Evolutionary conservation across 106 monocot species (phyloP), one percentile per base, ranked within the genome.

Genomic region (Gastrodia elata): DNA sequence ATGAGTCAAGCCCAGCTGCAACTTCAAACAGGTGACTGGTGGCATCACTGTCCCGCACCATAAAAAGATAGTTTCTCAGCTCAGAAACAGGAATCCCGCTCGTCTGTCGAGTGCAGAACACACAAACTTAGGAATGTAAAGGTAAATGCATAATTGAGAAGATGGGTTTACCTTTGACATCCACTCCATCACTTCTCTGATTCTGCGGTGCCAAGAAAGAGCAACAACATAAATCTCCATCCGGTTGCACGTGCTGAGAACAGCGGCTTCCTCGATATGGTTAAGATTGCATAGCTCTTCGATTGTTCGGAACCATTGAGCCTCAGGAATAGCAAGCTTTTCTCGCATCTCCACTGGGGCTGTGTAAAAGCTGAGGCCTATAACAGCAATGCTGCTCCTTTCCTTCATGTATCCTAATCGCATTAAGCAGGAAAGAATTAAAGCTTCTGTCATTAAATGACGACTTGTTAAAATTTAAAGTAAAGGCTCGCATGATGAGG

Each of bases 211-310:
- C 97, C 97, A 98, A 43, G 97, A 98, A 6, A 98, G 73, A 16
- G 97, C 91, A 35, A 98, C 97, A 34, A 98, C 93, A 75, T 98
- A 98, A 65, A 98, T 91, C 76, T 93, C 97, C 92, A 97, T 93
- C 46, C 93, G 81, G 74, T 98, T 98, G 82, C 97, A 98, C 11
- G 97, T 98, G 77, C 97, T 98, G 24, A 98, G 92, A 79, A 98
- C 97, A 57, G 97, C 93, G 65, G 93, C 97, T 79, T 98, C 97
- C 84, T 98, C 97, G 41, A 98, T 98, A 73, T 98, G 97, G 70
- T 91, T 83, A 64, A 98, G 76, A 72, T 79, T 82, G 64, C 91
- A 91, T 27, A 98, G 91, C 74, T 98, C 97, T 39, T 55, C 79
- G 70, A 93, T 84, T 14, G 97, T 88, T 46, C 83, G 90, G 38